Evolutionary conservation across 192 early-diverging fungal genomes (phyloP), one percentile per base, ranked within the genome.

Genomic region (Coemansia sp.): DNA sequence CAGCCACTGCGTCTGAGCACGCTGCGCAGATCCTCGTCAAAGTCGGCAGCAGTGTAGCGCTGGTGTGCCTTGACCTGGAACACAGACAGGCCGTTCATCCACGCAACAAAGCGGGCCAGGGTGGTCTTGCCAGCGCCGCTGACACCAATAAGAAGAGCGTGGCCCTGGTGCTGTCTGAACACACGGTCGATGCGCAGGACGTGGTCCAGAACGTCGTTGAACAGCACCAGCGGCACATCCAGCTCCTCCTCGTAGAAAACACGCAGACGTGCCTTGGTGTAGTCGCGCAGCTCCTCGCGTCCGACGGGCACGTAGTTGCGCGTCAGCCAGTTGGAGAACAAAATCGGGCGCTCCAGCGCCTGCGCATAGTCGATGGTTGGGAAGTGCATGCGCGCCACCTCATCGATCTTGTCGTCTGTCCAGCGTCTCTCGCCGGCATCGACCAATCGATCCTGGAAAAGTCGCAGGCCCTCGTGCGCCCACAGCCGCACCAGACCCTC

Each of bases 181-280:
- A 98, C 96, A 39, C 97, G 87, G 74, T 99, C 96, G 46, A 99
- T 97, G 55, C 96, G 84, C 34, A 99, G 75, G 17, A 95, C 93
- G 44, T 99, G 97, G 39, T 99, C 96, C 53, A 99, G 74, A 9
- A 94, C 95, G 64, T 96, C 91, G 65, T 99, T 91, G 75, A 99
- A 99, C 37, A 99, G 67, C 1, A 98, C 95, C 34, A 99, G 80
- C 11, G 83, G 92, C 9, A 95, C 91, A 69, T 99, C 97, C 30
- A 98, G 83, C 78, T 99, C 97, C 76, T 99, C 97, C 73, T 99
- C 97, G 72, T 95, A 98, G 58, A 99, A 99, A 35, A 94, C 91
- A 66, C 94, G 92, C 30, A 98, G 82, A 28, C 97, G 87, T 17
- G 92, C 94, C 51, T 87, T 85, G 27, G 89, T 89, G 68, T 91